A percentile compares a stretch with the other conserved stretches of the same genome.
These are phyloP conservation scores for Prunus padus DNA, from an alignment of 306 rosid species.

Conservation along the genomic window DNA sequence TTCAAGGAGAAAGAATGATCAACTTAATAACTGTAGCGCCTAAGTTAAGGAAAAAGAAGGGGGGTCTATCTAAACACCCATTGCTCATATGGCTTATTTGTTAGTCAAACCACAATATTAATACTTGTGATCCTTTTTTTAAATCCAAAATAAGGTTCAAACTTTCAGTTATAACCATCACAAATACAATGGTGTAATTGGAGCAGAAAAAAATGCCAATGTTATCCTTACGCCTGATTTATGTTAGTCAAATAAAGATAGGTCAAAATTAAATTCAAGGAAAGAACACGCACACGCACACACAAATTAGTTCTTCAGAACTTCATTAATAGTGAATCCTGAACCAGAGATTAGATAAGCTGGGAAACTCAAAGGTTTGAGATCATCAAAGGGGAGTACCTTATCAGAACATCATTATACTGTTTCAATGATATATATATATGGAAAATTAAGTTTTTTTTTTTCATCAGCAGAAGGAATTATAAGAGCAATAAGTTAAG, in stretches of 20 bases:
- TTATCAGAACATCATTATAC: not conserved
- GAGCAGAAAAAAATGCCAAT: not conserved
- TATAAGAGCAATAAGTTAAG: constrained; percentile 8
- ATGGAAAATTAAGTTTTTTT: not conserved
- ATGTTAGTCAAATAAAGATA: not conserved
- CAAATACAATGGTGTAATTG: not conserved
- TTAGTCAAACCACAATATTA: not conserved
- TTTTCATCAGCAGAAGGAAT: not conserved
- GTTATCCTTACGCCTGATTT: not conserved
- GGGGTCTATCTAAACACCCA: not conserved
- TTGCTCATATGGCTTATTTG: not conserved
- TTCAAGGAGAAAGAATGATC: constrained; percentile 30
- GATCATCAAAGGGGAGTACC: not conserved
- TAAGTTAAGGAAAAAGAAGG: not conserved
- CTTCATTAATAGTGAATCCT: not conserved
- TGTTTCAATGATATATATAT: not conserved
- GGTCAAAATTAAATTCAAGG: not conserved
- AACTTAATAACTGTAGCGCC: constrained; percentile 11
- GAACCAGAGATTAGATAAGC: not conserved
- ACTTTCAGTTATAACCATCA: not conserved
- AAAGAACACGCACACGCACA: not conserved
- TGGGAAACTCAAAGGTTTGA: not conserved
- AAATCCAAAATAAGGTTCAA: not conserved
- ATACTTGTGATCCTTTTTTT: not conserved
- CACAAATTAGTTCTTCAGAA: not conserved